Percentiles rank a stretch among this genome's conserved stretches.
Conservation (phyloP, 1,139 yeast genomes). For the Taiozyma sp. region DNA sequence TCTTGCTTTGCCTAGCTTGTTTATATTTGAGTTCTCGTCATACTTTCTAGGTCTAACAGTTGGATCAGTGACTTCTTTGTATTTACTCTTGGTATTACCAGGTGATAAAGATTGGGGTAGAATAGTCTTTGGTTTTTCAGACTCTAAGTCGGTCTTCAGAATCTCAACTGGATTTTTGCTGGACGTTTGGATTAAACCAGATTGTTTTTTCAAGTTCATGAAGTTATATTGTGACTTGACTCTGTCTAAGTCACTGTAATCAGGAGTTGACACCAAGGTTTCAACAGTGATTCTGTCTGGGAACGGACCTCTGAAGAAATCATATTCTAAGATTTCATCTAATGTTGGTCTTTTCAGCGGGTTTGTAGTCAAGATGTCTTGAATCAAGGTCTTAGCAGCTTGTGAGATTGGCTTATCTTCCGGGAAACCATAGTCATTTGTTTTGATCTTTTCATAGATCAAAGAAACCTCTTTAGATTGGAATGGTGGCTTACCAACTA, state of each 20-base stretch:
- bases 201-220: constrained; percentile 55
- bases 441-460: constrained; percentile 88
- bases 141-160: constrained; percentile 63
- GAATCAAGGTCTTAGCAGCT: constrained; percentile 70
- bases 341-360: constrained; percentile 82
- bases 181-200: constrained; percentile 54
- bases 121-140: constrained; percentile 64
- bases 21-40: constrained; percentile 13
- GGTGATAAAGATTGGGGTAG: constrained; percentile 91
- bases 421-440: constrained; percentile 80
- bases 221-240: constrained; percentile 70
- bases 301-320: constrained; percentile 83
- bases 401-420: constrained; percentile 61
- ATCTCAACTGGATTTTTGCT: constrained; percentile 63
- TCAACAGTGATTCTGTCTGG: constrained; percentile 67
- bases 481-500: constrained; percentile 94
- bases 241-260: constrained; percentile 40
- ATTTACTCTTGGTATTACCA: constrained; percentile 83
- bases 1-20: constrained; percentile 23
- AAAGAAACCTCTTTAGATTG: constrained; percentile 94
- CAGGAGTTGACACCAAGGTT: constrained; percentile 56
- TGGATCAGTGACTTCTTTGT: constrained; percentile 49
- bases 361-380: constrained; percentile 67
- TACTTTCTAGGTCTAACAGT: constrained; percentile 21
- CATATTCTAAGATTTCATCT: constrained; percentile 73